Percentiles rank a stretch among this genome's conserved stretches.
Conservation (phyloP, 2,329 filamentous ascomycete species). For the Aspergillus brasiliensis region DNA sequence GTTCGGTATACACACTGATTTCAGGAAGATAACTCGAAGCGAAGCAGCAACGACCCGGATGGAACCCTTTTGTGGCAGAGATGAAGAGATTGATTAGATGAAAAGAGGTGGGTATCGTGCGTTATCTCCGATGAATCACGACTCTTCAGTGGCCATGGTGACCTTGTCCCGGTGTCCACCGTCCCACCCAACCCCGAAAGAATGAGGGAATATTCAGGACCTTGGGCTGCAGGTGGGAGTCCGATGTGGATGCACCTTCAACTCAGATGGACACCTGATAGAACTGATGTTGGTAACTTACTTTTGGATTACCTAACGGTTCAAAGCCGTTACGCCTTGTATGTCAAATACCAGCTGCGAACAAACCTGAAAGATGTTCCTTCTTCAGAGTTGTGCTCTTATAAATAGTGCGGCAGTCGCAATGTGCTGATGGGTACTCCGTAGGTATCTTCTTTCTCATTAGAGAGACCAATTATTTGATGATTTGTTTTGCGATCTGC, state of each 20-base stretch:
- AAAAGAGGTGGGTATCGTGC: slow-evolving; percentile 23
- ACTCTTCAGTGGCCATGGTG: slow-evolving; percentile 9
- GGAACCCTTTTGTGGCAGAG: slow-evolving; percentile 9
- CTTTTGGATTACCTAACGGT: slow-evolving; percentile 6
- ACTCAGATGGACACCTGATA: background rate
- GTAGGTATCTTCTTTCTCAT: background rate
- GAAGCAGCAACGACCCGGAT: background rate
- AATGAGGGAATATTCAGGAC: slow-evolving; percentile 6
- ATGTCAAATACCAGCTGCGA: background rate
- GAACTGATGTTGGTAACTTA: background rate
- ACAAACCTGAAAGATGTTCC: background rate
- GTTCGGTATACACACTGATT: background rate
- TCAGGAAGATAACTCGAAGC: background rate
- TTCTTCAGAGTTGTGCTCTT: background rate
- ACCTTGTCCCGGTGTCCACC: slow-evolving; percentile 8
- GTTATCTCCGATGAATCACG: slow-evolving; percentile 21
- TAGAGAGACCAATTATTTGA: background rate
- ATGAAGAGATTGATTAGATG: slow-evolving; percentile 30
- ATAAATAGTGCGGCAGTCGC: background rate
- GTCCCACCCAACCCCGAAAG: slow-evolving; percentile 8
- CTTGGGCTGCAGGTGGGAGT: slow-evolving; percentile 1
- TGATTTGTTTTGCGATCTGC: background rate
- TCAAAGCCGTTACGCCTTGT: background rate
- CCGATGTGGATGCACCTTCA: background rate
- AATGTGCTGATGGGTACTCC: background rate